Base-by-base conservation (phyloP, 768 basidiomycete genomes). In the Mycena maculata region DNA sequence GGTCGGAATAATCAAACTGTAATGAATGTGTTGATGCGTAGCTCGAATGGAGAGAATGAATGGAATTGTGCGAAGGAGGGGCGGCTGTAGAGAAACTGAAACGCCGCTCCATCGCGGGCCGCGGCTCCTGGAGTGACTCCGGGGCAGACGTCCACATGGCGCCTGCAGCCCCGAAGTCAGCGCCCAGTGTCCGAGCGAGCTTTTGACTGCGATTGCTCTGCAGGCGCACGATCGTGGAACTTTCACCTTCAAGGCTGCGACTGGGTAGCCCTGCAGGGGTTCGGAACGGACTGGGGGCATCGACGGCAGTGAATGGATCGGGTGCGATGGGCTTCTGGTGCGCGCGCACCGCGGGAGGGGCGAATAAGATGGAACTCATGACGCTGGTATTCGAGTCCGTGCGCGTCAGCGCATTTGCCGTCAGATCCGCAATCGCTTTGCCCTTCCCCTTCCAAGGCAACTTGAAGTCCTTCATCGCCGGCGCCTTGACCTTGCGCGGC, bases 361-460 rank as follows among this genome's bases (percentile, higher is more conserved):
- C 59, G 28, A 67, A 67, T 22, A 47, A 42, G 22, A 58, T 52
- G 50, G 49, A 33, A 25, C 65, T 66, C 3, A n/a, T 16, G 11
- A 15, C 20, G 58, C 65, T 66, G 7, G 25, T 13, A 2, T n/a
- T 45, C 36, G 65, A 50, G 12, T 61, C 59, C n/a, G 59, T 67
- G 12, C 59, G 65, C n/a, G 65, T 55, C 31, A 61, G 47, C 16
- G 53, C 25, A 39, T 50, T 8, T 16, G n/a, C n/a, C n/a, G n/a
- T n/a, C n/a, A 18, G 11, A 13, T 25, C 8, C 31, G 23, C 31
- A 18, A 10, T 23, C 2, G 28, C 58, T 45, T 60, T 66, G 45
- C 65, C 65, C 28, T 61, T 67, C n/a, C 59, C 65, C n/a, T 42
- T 54, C 53, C 65, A 60, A 13, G 53, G 58, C 12, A 60, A 55